A percentile compares a stretch with the other conserved stretches of the same genome.
These are phyloP conservation scores for Lachnellula arida DNA, from an alignment of 2,329 filamentous ascomycete genomes.

Conservation along the genomic window DNA sequence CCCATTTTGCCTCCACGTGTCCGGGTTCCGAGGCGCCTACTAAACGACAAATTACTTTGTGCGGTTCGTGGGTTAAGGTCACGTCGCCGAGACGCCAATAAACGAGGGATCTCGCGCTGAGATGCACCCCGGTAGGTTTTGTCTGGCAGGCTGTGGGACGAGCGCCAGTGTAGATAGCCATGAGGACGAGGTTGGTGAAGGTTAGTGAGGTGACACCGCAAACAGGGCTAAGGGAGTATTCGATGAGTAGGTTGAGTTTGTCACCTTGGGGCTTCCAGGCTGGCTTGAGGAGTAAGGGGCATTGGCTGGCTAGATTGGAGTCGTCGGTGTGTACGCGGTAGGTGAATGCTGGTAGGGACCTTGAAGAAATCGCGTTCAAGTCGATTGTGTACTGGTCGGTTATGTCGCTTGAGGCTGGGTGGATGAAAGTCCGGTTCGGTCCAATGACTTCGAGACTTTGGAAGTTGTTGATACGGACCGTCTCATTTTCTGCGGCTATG, in stretches of 20 bases:
- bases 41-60: slow-evolving; percentile 81
- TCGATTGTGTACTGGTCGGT: slow-evolving; percentile 79
- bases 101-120: slow-evolving; percentile 70
- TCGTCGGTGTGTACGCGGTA: slow-evolving; percentile 79
- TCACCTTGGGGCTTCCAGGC: slow-evolving; percentile 77
- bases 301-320: slow-evolving; percentile 46
- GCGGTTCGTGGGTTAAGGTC: slow-evolving; percentile 55
- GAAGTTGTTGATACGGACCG: slow-evolving; percentile 62
- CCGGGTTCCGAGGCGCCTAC: slow-evolving; percentile 62
- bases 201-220: slow-evolving; percentile 44
- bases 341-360: slow-evolving; percentile 77
- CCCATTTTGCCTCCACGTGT: slow-evolving; percentile 79
- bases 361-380: slow-evolving; percentile 62
- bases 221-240: slow-evolving; percentile 76
- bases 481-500: slow-evolving; percentile 9
- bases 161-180: slow-evolving; percentile 65
- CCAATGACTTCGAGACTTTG: slow-evolving; percentile 84
- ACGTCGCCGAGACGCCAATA: slow-evolving; percentile 80
- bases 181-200: slow-evolving; percentile 70
- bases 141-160: slow-evolving; percentile 65
- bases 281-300: slow-evolving; percentile 58
- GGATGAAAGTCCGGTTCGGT: slow-evolving; percentile 87
- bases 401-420: slow-evolving; percentile 57
- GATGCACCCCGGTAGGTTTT: slow-evolving; percentile 74
- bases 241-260: slow-evolving; percentile 80